phyloP scores from a whole-genome alignment of 768 basidiomycete species.

The Cyathus striatus region DNA sequence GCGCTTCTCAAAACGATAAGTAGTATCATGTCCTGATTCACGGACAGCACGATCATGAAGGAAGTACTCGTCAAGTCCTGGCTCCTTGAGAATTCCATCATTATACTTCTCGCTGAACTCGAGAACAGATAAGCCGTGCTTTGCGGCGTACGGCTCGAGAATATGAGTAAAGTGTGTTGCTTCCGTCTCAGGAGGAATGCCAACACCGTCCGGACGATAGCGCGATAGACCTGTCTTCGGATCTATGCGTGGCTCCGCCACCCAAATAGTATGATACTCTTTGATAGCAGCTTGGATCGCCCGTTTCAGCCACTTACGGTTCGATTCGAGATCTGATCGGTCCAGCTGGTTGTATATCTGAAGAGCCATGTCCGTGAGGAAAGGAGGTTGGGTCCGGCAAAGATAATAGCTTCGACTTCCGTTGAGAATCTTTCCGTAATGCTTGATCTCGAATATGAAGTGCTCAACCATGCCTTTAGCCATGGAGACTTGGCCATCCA shows the following conservation, averaged over 20 bases:
- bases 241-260: slow-evolving; percentile 91
- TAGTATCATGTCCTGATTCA: slow-evolving; percentile 94
- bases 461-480: slow-evolving; percentile 99
- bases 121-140: slow-evolving; percentile 87
- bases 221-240: slow-evolving; percentile 92
- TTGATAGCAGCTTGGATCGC: slow-evolving; percentile 98
- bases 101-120: slow-evolving; percentile 98
- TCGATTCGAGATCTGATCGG: slow-evolving; percentile 70
- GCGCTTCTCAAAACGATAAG: slow-evolving; percentile 95
- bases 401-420: slow-evolving; percentile 95
- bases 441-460: slow-evolving; percentile 98
- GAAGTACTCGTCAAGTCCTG: slow-evolving; percentile 94
- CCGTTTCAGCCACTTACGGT: slow-evolving; percentile 89
- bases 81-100: slow-evolving; percentile 75
- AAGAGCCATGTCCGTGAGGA: slow-evolving; percentile 97
- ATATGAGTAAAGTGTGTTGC: slow-evolving; percentile 98
- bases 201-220: slow-evolving; percentile 88
- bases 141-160: slow-evolving; percentile 89
- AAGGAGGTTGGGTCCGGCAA: slow-evolving; percentile 93
- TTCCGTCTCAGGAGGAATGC: slow-evolving; percentile 98
- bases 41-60: slow-evolving; percentile 94
- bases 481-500: slow-evolving; percentile 91
- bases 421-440: slow-evolving; percentile 95
- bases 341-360: slow-evolving; percentile 98
- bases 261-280: slow-evolving; percentile 98